These are phyloP conservation scores for Laguncularia racemosa DNA, from an alignment of 345 rosid genomes.

Conservation along the genomic window DNA sequence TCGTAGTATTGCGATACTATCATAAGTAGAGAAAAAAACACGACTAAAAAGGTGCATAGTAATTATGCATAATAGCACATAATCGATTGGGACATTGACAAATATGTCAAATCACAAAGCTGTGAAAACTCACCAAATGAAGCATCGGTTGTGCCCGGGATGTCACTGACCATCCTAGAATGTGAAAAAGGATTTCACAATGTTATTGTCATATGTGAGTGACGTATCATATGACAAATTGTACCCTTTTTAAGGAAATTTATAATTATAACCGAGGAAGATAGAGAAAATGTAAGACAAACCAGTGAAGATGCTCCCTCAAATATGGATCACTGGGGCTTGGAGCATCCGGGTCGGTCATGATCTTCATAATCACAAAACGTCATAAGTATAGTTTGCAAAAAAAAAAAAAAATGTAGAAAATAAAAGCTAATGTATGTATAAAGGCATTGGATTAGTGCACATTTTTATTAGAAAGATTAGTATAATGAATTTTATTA, in stretches of 20 bases:
- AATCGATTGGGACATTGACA: too few species aligned
- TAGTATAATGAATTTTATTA: too few species aligned
- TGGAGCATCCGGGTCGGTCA: slow-evolving; percentile 97
- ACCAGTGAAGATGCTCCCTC: slow-evolving; percentile 91
- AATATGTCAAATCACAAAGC: neutral
- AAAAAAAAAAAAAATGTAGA: too few species aligned
- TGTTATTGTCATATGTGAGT: neutral
- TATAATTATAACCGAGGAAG: neutral
- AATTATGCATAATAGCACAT: too few species aligned
- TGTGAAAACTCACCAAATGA: slow-evolving; percentile 56
- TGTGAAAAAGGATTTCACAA: neutral
- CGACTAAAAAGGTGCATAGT: too few species aligned
- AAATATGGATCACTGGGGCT: slow-evolving; percentile 82
- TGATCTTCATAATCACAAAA: slow-evolving; percentile 30
- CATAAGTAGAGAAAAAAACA: too few species aligned
- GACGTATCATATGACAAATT: neutral
- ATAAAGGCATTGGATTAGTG: neutral
- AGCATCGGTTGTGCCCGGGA: slow-evolving; percentile 86
- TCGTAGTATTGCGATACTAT: too few species aligned
- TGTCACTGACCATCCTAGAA: slow-evolving; percentile 83
- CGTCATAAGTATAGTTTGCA: too few species aligned
- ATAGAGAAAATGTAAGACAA: neutral
- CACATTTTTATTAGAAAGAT: neutral
- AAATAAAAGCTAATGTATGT: neutral
- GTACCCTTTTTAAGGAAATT: neutral